Evolutionary conservation across 225 moss, liverwort and hornwort species (phyloP), one percentile per base, ranked within the genome.

Genomic region (Straminergon stramineum): DNA sequence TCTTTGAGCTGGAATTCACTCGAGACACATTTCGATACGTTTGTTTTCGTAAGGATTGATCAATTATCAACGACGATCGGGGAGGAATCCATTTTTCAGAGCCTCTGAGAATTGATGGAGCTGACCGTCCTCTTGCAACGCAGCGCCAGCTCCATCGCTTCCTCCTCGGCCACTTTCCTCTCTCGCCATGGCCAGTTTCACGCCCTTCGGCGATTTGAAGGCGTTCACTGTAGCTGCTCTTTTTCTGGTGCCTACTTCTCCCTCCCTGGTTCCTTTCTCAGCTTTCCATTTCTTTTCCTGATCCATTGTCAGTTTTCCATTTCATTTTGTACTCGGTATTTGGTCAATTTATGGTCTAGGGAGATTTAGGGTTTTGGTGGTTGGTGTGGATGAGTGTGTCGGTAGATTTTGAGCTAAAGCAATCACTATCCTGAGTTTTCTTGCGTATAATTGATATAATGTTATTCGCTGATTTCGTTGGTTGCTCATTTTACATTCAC

Each of bases 71-170:
- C 56, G 45, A 57, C 84, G 84, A n/a, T 89, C 67, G 57, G 58
- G 37, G 71, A 53, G 63, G 73, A 81, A 34, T 55, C 39, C 24
- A 17, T 52, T 31, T 74, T 68, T 30, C 63, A 70, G 86, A 88
- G 39, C 84, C 56, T 79, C 84, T 65, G 58, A 79, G 86, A 53
- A 84, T 92, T 92, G 89, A 92, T 92, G 92, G 92, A 91, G 91
- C 71, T 81, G 86, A 84, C 87, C 18, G 62, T 70, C 51, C 79
- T 87, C 74, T 87, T 68, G 58, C 92, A 86, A 86, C 80, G 62
- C 89, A 62, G 87, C 43, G 32, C 67, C 56, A 85, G 71, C 89
- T 88, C 77, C 57, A 43, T 84, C 79, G 26, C 31, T 57, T 62
- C 61, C 80, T 52, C 52, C 83, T 39, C 74, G 60, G 14, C 84